Base-by-base conservation (phyloP, 2,329 filamentous ascomycete genomes). In the Penicillium brevicompactum region DNA sequence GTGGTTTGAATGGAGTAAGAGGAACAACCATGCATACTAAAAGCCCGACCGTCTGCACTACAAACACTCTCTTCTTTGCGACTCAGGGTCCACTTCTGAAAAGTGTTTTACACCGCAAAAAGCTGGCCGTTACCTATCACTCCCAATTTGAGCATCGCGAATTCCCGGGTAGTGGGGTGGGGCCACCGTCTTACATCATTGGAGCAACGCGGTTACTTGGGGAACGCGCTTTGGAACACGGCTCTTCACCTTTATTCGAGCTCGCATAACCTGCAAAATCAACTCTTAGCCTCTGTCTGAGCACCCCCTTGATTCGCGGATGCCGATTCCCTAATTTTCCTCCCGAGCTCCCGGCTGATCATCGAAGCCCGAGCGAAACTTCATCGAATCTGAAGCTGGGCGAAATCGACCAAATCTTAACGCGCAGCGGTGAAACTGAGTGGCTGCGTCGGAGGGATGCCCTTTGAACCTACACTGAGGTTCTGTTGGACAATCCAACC, bases 151-250 rank as follows among this genome's bases (percentile, higher is more conserved):
- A 51, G 30, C 32, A 45, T 56, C 51, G 57, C 46, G 46, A 58
- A 55, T 57, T 63, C 52, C 61, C 56, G 56, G 58, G 38, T 54
- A 50, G 55, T 65, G 63, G 63, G 60, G 56, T 61, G 8, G 32
- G 59, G 46, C 46, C 51, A 50, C 21, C 45, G 14, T 31, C 42
- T 46, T 58, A 54, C 57, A 61, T 60, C 59, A 61, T 59, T 53
- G 53, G 46, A 45, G 46, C 53, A 51, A 63, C 63, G 60, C 65
- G 65, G 65, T 67, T 67, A 66, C 65, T 67, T 63, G 45, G 65
- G 65, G 63, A 66, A 67, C 65, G 61, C 63, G 61, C 60, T 51
- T 59, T 48, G 44, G 45, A 49, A 60, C 30, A 46, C 51, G 54
- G 49, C 34, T 37, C 10, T 34, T 53, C 46, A 18, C 5, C 38